Conservation (phyloP, 345 rosid genomes). For the Pugionium cornutum region DNA sequence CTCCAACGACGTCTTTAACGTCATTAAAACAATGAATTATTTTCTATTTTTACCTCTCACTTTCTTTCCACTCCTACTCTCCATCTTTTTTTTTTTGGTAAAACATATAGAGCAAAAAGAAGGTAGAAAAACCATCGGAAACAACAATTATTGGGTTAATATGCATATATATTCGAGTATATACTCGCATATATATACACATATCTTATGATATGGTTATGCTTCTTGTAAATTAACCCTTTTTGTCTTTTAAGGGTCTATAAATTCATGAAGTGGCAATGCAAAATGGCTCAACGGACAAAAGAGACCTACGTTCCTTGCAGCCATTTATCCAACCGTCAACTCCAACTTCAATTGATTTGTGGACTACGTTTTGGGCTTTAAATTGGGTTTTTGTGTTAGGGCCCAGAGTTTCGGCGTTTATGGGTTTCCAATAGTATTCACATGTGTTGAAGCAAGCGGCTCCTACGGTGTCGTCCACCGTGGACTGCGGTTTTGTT, state of each 20-base stretch:
- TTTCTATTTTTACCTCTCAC: slow-evolving; percentile 20
- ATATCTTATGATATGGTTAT: slow-evolving; percentile 33
- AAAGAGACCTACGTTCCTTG: slow-evolving; percentile 68
- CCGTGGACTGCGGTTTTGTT: slow-evolving; percentile 32
- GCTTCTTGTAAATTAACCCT: slow-evolving; percentile 16
- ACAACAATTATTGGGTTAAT: slow-evolving; percentile 37
- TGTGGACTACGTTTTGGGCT: slow-evolving; percentile 22
- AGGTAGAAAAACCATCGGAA: slow-evolving; percentile 35
- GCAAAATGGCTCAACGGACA: slow-evolving; percentile 64
- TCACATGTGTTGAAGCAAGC: slow-evolving; percentile 67
- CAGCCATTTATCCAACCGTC: slow-evolving; percentile 56
- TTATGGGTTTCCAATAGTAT: slow-evolving; percentile 46
- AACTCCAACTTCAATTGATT: not conserved
- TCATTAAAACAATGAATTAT: slow-evolving; percentile 32
- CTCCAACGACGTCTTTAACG: slow-evolving; percentile 32
- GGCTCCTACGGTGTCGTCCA: slow-evolving; percentile 31
- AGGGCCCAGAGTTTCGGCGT: slow-evolving; percentile 23
- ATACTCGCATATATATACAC: slow-evolving; percentile 32
- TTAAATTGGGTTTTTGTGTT: slow-evolving; percentile 26
- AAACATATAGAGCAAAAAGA: slow-evolving; percentile 35
- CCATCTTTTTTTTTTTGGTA: slow-evolving; percentile 32
- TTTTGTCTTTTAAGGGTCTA: not conserved
- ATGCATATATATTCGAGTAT: slow-evolving; percentile 37
- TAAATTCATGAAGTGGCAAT: slow-evolving; percentile 66
- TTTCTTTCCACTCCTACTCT: slow-evolving; percentile 27